Conservation (phyloP, 73 alveolate species). For the Blepharisma stoltei region DNA sequence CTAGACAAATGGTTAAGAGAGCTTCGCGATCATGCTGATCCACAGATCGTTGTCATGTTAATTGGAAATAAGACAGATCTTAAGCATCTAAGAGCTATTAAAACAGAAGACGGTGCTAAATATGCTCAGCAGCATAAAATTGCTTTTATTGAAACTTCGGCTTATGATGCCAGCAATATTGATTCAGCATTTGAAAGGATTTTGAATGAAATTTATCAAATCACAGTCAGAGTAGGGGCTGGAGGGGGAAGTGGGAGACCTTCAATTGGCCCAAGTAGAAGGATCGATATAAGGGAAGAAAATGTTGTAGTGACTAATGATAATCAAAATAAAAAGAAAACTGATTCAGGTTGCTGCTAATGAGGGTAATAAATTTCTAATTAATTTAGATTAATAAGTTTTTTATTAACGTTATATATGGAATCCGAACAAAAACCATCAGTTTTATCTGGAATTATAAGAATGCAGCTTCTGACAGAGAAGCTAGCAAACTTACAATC, state of each 20-base stretch:
- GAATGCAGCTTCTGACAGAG: not conserved
- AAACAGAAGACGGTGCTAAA: slow-evolving; percentile 7
- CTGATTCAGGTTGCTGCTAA: no score
- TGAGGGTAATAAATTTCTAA: no score
- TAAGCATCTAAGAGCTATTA: slow-evolving; percentile 4
- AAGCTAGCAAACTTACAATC: slow-evolving; percentile 16
- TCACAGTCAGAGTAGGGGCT: no score
- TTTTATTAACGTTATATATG: no score
- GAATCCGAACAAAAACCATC: no score
- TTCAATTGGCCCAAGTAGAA: no score
- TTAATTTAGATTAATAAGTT: no score
- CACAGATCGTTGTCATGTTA: slow-evolving; percentile 6
- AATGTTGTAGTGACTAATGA: no score
- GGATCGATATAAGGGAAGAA: no score
- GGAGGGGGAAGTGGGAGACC: no score
- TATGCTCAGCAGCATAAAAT: slow-evolving; percentile 27
- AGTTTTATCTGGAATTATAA: slow-evolving; percentile 2
- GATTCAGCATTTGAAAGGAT: not conserved
- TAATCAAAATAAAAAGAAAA: no score
- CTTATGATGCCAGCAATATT: not conserved
- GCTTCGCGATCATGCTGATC: slow-evolving; percentile 15
- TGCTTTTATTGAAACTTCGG: slow-evolving; percentile 29
- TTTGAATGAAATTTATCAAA: not conserved
- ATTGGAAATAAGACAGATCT: slow-evolving; percentile 30
- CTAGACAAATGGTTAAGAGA: slow-evolving; percentile 18